Conservation (phyloP, 208 protist genomes). For the Leishmania major region DNA sequence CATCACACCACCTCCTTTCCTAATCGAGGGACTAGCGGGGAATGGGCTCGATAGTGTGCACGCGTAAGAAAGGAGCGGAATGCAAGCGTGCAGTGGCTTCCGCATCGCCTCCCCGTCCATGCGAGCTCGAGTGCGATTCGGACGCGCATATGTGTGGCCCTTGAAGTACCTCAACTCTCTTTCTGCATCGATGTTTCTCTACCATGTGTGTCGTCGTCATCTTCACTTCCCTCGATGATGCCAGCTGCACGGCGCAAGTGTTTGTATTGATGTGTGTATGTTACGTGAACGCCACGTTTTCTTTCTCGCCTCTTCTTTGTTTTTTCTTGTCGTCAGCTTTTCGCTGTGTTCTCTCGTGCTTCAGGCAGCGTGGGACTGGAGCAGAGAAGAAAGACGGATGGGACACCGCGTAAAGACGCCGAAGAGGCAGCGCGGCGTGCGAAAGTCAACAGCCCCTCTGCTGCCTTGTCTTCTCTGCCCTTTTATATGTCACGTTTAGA, state of each 20-base stretch:
- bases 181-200: not conserved
- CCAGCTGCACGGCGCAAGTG: not conserved
- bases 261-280: not conserved
- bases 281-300: not conserved
- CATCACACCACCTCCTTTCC: not conserved
- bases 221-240: not conserved
- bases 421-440: not conserved
- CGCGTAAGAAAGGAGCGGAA: not conserved
- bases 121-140: not conserved
- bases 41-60: not conserved
- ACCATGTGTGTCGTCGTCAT: not conserved
- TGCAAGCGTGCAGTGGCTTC: not conserved
- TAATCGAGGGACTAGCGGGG: not conserved
- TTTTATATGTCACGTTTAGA: not conserved
- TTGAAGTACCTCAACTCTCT: not conserved
- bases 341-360: not conserved
- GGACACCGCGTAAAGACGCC: not conserved
- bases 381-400: not conserved
- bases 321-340: slow-evolving; percentile 5
- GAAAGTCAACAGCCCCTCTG: not conserved
- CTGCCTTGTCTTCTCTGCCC: not conserved
- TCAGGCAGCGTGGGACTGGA: not conserved
- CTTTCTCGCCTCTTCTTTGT: not conserved
- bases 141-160: not conserved
- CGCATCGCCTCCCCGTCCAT: no score